Evolutionary conservation across 2,329 filamentous ascomycete genomes (phyloP), one percentile per base, ranked within the genome.

Genomic region (Beauveria sp.): DNA sequence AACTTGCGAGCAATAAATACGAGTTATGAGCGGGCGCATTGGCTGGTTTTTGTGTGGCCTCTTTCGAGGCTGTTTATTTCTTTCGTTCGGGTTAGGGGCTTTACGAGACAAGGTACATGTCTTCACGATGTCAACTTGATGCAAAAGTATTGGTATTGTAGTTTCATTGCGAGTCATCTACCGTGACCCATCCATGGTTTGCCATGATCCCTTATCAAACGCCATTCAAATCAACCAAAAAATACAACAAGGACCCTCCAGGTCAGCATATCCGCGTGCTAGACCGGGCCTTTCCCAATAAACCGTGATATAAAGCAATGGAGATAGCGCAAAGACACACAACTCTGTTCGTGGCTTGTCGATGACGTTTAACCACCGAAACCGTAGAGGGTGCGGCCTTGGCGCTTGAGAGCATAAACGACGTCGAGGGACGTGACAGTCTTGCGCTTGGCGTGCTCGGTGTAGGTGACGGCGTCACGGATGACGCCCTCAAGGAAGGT

Each of bases 361-460:
- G 34, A 38, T 38, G 34, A 46, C 46, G 28, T 43, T 54, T 88
- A 90, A 81, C 87, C 88, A 81, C 88, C 88, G 82, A 90, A 90
- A 79, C 88, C 87, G 81, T 90, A 91, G 67, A 90, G 86, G 73
- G 87, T 87, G 72, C 86, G 79, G 70, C 81, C 81, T 75, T 84
- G 81, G 72, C 81, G 76, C 79, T 84, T 84, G 67, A 84, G 77
- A 38, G 81, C 81, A 66, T 84, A 84, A 72, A 84, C 81, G 26
- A 84, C 81, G 68, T 84, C 81, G 58, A 84, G 78, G 3, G 81
- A 84, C 47, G 81, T 87, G 74, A 88, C 85, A 18, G 85, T 87
- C 84, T 87, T 87, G 75, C 85, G 83, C 82, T 87, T 87, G 75
- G 85, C 85, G 78, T 87, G 85, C 77, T 87, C 85, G 57, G 85